Percentiles rank a stretch among this genome's conserved stretches.
Evolutionary conservation across 768 basidiomycete species (phyloP).

Genomic region (Tulasnella sp.): DNA sequence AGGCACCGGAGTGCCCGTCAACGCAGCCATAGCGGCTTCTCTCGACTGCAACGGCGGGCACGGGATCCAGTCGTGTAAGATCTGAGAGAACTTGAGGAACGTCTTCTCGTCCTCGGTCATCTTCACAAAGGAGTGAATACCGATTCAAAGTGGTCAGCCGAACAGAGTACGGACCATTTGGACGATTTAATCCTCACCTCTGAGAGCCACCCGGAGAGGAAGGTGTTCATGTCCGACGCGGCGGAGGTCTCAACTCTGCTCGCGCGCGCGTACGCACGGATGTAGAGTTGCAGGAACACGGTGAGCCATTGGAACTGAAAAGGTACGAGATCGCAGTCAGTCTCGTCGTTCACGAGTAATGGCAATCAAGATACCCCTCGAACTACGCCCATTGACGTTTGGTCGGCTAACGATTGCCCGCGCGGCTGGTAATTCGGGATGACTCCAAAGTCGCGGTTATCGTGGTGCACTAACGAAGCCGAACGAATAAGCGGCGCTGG

Average conservation of each 20-base stretch:
- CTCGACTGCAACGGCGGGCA: conserved; percentile 4
- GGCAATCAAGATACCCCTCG: conserved; percentile 46
- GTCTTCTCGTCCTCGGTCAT: conserved; percentile 14
- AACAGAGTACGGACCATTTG: too few relatives aligned
- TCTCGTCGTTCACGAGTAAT: not conserved
- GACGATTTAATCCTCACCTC: conserved; percentile 24
- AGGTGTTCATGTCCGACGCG: conserved; percentile 9
- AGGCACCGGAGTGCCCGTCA: not conserved
- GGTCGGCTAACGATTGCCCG: conserved; percentile 43
- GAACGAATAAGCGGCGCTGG: too few relatives aligned
- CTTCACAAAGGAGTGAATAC: too few relatives aligned
- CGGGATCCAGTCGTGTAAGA: conserved; percentile 12
- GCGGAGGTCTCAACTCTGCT: conserved; percentile 49
- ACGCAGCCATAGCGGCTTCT: not conserved
- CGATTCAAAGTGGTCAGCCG: too few relatives aligned
- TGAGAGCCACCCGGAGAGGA: conserved; percentile 43
- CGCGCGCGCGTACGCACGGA: conserved; percentile 62
- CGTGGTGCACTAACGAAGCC: conserved; percentile 50
- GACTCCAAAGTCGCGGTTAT: conserved; percentile 78
- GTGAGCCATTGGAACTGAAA: conserved; percentile 58
- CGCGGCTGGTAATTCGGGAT: conserved; percentile 68
- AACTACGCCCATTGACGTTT: conserved; percentile 56
- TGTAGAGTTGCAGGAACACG: conserved; percentile 64
- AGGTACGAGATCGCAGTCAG: not conserved
- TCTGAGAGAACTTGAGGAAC: conserved; percentile 15